Evolutionary conservation across 2,329 filamentous ascomycete species (phyloP), one percentile per base, ranked within the genome.

Genomic region (Exophiala mesophila): DNA sequence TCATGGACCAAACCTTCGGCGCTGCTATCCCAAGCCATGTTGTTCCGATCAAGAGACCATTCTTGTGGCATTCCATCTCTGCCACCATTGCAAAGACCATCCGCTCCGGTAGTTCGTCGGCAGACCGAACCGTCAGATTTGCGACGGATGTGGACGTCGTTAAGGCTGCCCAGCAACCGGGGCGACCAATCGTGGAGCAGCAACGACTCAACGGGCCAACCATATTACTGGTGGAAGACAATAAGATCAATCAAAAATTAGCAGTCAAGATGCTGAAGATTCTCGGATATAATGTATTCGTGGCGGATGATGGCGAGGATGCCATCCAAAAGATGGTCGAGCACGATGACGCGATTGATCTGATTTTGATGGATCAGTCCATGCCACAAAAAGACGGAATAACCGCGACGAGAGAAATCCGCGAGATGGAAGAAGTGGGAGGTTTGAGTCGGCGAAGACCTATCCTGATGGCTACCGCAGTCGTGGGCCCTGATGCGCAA

Each of bases 241-340:
- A 61, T 35, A 56, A 59, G 49, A 60, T 61, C 45, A 61, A 61
- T 29, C 58, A 82, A 39, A 78, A 76, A 34, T 73, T 85, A 0
- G 69, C 84, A n/a, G 73, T 82, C 15, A 78, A 67, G 54, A 84
- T 84, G 74, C 72, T 86, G 6, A 67, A 68, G 19, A 82, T 81
- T 52, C 72, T 86, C 10, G 82, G 82, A 7, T 85, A 85, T 59
- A 66, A 65, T 21, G 70, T 72, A 37, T 71, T 85, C 50, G 37
- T 55, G 8, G 59, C 59, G n/a, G 47, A 53, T 28, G 54, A 61
- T 36, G 59, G 59, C 9, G 45, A 57, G 39, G 53, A 59, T 21
- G 58, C 53, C 5, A 53, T 60, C 9, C 48, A 55, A 13, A 44
- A 54, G 21, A 24, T 60, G 3, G 16, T 58, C 5, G 50, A 53